phyloP scores from a whole-genome alignment of 768 basidiomycete genomes.

The Boletus sensibilis region DNA sequence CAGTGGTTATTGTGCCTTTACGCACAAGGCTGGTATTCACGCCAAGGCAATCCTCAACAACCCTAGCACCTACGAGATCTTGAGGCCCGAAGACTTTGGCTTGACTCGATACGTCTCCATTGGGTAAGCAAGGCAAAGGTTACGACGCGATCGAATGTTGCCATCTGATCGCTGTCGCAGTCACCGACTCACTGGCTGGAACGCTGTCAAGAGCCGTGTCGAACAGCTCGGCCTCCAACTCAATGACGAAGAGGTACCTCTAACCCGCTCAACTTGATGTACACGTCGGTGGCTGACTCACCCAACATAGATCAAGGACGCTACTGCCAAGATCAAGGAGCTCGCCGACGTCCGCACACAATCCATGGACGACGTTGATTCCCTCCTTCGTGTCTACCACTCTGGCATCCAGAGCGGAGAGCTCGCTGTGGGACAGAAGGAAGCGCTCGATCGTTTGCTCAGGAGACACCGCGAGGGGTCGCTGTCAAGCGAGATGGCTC shows the following conservation, averaged over 20 bases:
- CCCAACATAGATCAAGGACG: slow-evolving; percentile 81
- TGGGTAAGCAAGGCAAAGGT: slow-evolving; percentile 48
- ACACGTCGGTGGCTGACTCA: slow-evolving; percentile 1
- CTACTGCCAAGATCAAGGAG: slow-evolving; percentile 99
- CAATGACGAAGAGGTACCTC: slow-evolving; percentile 77
- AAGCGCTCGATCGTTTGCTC: slow-evolving; percentile 84
- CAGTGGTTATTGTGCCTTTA: slow-evolving; percentile 99
- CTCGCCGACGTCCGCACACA: slow-evolving; percentile 97
- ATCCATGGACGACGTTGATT: slow-evolving; percentile 99
- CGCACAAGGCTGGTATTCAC: slow-evolving; percentile 99
- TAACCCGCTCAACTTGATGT: background rate
- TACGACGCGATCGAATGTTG: background rate
- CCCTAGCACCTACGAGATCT: slow-evolving; percentile 98
- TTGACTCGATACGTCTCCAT: slow-evolving; percentile 97
- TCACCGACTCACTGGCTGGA: slow-evolving; percentile 97
- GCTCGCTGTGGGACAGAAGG: slow-evolving; percentile 91
- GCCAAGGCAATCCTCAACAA: slow-evolving; percentile 99
- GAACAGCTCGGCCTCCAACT: slow-evolving; percentile 92
- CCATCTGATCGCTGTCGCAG: slow-evolving; percentile 36
- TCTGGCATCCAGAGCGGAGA: slow-evolving; percentile 89
- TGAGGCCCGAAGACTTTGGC: slow-evolving; percentile 99
- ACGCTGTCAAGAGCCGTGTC: slow-evolving; percentile 98
- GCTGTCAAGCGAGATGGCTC: slow-evolving; percentile 2
- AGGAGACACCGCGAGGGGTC: slow-evolving; percentile 62
- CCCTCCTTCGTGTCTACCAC: slow-evolving; percentile 93